Evolutionary conservation across 2,329 filamentous ascomycete species (phyloP).

Genomic region (Talaromyces sp.): DNA sequence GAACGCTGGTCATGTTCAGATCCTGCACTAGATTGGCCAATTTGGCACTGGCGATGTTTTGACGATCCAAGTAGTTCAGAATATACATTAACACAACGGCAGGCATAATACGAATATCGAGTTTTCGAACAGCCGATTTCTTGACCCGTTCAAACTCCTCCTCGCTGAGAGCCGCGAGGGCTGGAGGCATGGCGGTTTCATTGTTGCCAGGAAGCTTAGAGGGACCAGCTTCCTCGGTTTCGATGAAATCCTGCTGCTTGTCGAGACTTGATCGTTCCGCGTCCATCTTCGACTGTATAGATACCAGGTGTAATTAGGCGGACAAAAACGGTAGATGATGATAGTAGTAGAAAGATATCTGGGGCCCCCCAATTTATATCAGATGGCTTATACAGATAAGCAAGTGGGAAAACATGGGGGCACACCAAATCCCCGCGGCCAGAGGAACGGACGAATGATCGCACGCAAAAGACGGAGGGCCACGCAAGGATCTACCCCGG

Average conservation of each 20-base stretch:
- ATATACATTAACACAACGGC: conserved; percentile 16
- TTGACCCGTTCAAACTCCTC: conserved; percentile 7
- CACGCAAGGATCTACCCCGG: not conserved
- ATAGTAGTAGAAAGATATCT: not conserved
- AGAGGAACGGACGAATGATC: not conserved
- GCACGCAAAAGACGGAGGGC: not conserved
- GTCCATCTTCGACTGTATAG: not conserved
- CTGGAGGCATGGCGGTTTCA: conserved; percentile 8
- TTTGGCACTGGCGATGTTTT: conserved; percentile 16
- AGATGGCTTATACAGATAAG: not conserved
- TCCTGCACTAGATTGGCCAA: conserved; percentile 11
- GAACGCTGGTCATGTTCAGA: conserved; percentile 1
- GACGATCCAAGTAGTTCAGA: conserved; percentile 18
- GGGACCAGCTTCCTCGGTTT: not conserved
- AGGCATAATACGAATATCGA: conserved; percentile 16
- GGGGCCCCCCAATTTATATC: not conserved
- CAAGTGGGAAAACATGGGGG: not conserved
- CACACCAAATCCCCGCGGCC: not conserved
- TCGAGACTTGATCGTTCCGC: conserved; percentile 9
- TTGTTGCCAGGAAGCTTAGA: not conserved
- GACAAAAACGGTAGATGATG: not conserved
- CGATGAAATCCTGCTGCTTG: conserved; percentile 6
- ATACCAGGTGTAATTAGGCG: not conserved
- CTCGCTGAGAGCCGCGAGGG: conserved; percentile 19
- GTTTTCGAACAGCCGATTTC: conserved; percentile 9